Conservation (phyloP, 768 basidiomycete genomes). For the Leucocoprinus birnbaumii region DNA sequence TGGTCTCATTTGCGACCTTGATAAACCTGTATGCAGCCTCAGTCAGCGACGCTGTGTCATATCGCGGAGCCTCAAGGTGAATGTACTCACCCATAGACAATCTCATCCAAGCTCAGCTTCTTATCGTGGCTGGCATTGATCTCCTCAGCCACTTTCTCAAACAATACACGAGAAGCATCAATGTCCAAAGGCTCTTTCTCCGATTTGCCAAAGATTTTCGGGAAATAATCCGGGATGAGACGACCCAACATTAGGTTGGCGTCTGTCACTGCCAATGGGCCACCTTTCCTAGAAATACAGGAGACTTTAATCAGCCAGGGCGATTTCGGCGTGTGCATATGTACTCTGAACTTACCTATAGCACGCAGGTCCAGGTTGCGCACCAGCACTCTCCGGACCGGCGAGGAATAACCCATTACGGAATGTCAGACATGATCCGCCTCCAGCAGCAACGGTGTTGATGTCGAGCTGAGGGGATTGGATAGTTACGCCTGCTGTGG, state of each 20-base stretch:
- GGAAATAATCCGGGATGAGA: slow-evolving; percentile 87
- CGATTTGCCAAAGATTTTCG: slow-evolving; percentile 89
- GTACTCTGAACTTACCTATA: slow-evolving; percentile 56
- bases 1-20: slow-evolving; percentile 95
- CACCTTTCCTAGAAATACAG: slow-evolving; percentile 67
- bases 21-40: slow-evolving; percentile 61
- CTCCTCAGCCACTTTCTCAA: slow-evolving; percentile 63
- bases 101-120: slow-evolving; percentile 71
- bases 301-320: too few relatives aligned
- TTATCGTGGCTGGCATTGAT: slow-evolving; percentile 67
- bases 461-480: slow-evolving; percentile 94
- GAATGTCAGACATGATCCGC: slow-evolving; percentile 87
- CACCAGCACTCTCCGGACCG: slow-evolving; percentile 92
- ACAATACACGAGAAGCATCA: slow-evolving; percentile 63
- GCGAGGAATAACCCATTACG: slow-evolving; percentile 87
- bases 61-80: not conserved
- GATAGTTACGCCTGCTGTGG: slow-evolving; percentile 90
- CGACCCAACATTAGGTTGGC: slow-evolving; percentile 90
- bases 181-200: slow-evolving; percentile 84
- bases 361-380: slow-evolving; percentile 91
- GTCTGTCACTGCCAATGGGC: slow-evolving; percentile 89
- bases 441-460: slow-evolving; percentile 94
- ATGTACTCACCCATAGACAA: slow-evolving; percentile 75
- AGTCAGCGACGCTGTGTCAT: not conserved
- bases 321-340: not conserved